Percentiles rank a stretch among this genome's conserved stretches.
Evolutionary conservation across 1,139 yeast species (phyloP).

Genomic region (Pichia sp.): DNA sequence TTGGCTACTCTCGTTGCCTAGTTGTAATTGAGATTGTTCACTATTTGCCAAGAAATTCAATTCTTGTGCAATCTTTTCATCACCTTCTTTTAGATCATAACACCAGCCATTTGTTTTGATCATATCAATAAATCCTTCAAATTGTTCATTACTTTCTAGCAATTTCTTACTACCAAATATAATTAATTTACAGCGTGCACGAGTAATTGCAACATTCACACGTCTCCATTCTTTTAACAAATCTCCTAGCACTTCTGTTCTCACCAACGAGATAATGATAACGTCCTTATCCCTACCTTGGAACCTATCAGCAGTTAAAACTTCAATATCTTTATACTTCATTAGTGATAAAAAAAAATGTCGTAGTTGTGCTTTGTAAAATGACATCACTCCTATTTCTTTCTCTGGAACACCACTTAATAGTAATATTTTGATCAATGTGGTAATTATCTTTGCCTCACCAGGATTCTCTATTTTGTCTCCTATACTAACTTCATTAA

Average conservation of each 20-base stretch:
- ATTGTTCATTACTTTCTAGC: slow-evolving; percentile 46
- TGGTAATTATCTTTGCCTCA: slow-evolving; percentile 62
- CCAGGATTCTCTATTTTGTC: slow-evolving; percentile 66
- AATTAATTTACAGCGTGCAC: slow-evolving; percentile 79
- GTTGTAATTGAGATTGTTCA: neutral
- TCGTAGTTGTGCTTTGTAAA: slow-evolving; percentile 75
- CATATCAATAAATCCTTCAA: slow-evolving; percentile 57
- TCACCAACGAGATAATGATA: slow-evolving; percentile 47
- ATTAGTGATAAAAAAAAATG: slow-evolving; percentile 42
- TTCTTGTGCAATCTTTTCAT: slow-evolving; percentile 2
- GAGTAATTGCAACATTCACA: slow-evolving; percentile 86
- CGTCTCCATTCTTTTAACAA: slow-evolving; percentile 84
- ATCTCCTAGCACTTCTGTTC: slow-evolving; percentile 64
- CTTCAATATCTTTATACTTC: slow-evolving; percentile 48
- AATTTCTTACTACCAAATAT: slow-evolving; percentile 74
- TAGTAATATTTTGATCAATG: slow-evolving; percentile 54
- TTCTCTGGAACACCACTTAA: slow-evolving; percentile 53
- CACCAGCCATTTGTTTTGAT: slow-evolving; percentile 57
- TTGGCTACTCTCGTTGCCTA: neutral
- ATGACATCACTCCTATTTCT: slow-evolving; percentile 80
- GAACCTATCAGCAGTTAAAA: slow-evolving; percentile 79
- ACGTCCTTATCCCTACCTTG: slow-evolving; percentile 59
- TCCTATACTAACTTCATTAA: slow-evolving; percentile 45
- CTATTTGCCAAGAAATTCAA: slow-evolving; percentile 3
- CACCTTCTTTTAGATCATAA: slow-evolving; percentile 11